Evolutionary conservation across 805 yeast genomes (phyloP), one percentile per base, ranked within the genome.

Genomic region (Kodamaea laetipori): DNA sequence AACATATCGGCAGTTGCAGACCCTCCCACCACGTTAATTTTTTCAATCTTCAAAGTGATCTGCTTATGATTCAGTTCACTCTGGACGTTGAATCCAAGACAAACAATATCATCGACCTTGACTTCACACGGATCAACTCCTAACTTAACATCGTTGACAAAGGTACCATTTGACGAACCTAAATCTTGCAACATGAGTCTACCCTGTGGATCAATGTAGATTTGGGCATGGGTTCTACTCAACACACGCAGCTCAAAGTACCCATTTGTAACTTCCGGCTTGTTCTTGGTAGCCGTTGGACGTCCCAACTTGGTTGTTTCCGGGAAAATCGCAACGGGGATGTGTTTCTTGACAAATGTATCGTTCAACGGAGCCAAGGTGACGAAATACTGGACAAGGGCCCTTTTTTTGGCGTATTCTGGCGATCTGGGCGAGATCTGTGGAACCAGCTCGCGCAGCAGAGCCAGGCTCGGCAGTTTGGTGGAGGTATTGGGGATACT

Each of bases 101-200:
- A 95, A n/a, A 94, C 75, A n/a, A 79, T 73, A 63, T 94, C 99
- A 18, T 87, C 90, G n/a, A 81, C 72, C 44, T 81, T 74, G 39
- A 94, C 64, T 52, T 82, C 87, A 15, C 78, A 79, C 0, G 76
- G 69, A 30, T 81, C 87, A 11, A 75, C 67, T 31, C 79, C 77
- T 8, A 94, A 73, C 49, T 90, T 82, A 32, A 67, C 72, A 25
- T 82, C 87, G 61, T 94, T 94, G 38, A 94, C 79, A 61, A 85
- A 95, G 0, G 99, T 92, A 7, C 99, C 99, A 64, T 94, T 94
- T 17, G 96, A 86, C 2, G 95, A 85, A 45, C 90, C 89, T 57
- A 90, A 76, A 66, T 94, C 99, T 52, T 83, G 80, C 18, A 94
- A 76, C 73, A 75, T 88, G 15, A 95, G 74, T 46, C 76, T 76